These are phyloP conservation scores for Fusarium newnesense DNA, from an alignment of 2,329 filamentous ascomycete genomes.

Conservation along the genomic window DNA sequence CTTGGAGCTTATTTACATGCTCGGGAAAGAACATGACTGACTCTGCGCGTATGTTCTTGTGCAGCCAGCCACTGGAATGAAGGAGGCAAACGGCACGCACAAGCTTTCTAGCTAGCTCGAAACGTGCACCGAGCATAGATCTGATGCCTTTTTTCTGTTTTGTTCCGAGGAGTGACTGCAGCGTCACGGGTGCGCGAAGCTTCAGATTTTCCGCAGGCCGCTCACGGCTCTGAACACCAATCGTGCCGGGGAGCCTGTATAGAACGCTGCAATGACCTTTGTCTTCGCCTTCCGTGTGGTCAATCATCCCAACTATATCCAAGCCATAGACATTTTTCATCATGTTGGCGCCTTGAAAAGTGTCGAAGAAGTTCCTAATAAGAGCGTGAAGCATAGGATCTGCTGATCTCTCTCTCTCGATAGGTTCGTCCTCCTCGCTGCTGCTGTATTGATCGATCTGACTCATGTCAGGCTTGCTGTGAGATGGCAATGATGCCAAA, in stretches of 20 bases:
- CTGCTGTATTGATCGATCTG: background rate
- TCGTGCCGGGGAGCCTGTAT: fast-evolving
- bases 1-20: fast-evolving
- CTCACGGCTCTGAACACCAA: background rate
- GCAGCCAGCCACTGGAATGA: background rate
- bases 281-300: background rate
- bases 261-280: background rate
- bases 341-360: background rate
- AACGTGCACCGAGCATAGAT: background rate
- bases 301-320: background rate
- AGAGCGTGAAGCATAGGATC: background rate
- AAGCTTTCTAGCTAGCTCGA: background rate
- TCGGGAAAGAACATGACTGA: background rate
- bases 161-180: background rate
- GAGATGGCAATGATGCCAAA: fast-evolving
- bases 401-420: background rate
- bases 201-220: background rate
- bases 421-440: background rate
- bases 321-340: background rate
- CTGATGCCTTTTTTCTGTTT: fast-evolving
- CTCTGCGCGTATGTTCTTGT: background rate
- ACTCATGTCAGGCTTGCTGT: fast-evolving
- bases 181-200: background rate
- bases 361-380: background rate
- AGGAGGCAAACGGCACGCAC: background rate